Base-by-base conservation (phyloP, 352 stramenopile species). In the Thalassiosira delicatula region DNA sequence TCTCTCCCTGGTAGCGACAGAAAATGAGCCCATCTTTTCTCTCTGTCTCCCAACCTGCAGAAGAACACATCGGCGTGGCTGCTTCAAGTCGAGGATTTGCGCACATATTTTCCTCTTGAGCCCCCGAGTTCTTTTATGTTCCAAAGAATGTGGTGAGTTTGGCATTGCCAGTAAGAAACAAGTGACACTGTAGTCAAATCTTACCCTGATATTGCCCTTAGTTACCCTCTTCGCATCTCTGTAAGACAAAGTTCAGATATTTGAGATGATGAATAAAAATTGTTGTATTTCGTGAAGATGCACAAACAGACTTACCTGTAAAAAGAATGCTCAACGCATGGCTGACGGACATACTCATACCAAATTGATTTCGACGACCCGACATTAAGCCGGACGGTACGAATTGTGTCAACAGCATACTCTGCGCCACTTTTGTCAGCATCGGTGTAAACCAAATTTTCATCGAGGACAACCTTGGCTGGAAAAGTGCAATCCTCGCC, bases 281-380 rank as follows among this genome's bases (percentile, higher is more conserved):
- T n/a, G n/a, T n/a, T n/a, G n/a, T n/a, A n/a, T n/a, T n/a, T n/a
- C n/a, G n/a, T n/a, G n/a, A n/a, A n/a, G n/a, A n/a, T n/a, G n/a
- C n/a, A n/a, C n/a, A n/a, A n/a, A n/a, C n/a, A n/a, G n/a, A n/a
- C n/a, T n/a, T n/a, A n/a, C n/a, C n/a, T n/a, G n/a, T n/a, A n/a
- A 19, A 62, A 62, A 19, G 54, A 62, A 25, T 70, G 25, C 32
- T 86, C n/a, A 3, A 90, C 84, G 49, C 84, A 90, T 17, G 77
- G 68, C 25, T 56, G 81, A 17, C 70, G 67, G 37, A 88, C 74
- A 33, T 88, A 90, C 59, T 90, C 84, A 40, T 87, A 90, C 42
- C 63, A 86, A 23, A 90, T 53, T 35, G 65, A n/a, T 8, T 29
- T 33, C 2, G 67, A 66, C 11, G 49, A 30, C 33, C 69, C 77